Evolutionary conservation across 2,329 filamentous ascomycete genomes (phyloP), one percentile per base, ranked within the genome.

Genomic region (Nigrospora osmanthi): DNA sequence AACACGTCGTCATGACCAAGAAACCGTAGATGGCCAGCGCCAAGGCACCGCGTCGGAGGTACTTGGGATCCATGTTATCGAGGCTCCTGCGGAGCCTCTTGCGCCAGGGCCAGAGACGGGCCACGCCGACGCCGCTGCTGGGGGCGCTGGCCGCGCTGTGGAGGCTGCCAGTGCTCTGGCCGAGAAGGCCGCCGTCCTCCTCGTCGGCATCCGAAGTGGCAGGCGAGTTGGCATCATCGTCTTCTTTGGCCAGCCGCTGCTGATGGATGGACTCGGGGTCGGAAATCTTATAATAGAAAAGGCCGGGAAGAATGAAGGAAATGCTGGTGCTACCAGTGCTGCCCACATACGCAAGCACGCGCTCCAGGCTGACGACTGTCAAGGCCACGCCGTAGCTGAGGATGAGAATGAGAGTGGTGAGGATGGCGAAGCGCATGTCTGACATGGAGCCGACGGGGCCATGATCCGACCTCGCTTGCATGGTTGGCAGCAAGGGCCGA

Each of bases 221-320:
- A 1, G 53, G 74, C 40, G 86, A 84, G 34, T 78, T 73, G n/a
- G 82, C 81, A 51, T 91, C 87, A 55, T 97, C 93, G 53, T 96
- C 89, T 58, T 93, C 89, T 63, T 97, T 97, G 50, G 89, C 72
- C 11, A 97, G 71, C 13, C 85, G 80, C 61, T 95, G 91, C 56
- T 96, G 89, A 50, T 91, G 81, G 28, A 83, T 77, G 38, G 87
- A 91, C 45, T 95, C 85, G 0, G 93, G 93, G 19, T 88, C 82
- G 12, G 89, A 94, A 48, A 98, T 97, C 67, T 97, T 97, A 70
- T 97, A 98, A 66, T 97, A 98, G 65, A 98, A 98, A 4, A 98
- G 68, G 0, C 93, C 93, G 0, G 93, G 93, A 0, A 98, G 75
- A 52, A 98, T 97, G 62, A 98, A 98, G 49, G 88, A 95, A 57